Conservation (phyloP, 2,329 filamentous ascomycete species). For the Colletotrichum siamense region DNA sequence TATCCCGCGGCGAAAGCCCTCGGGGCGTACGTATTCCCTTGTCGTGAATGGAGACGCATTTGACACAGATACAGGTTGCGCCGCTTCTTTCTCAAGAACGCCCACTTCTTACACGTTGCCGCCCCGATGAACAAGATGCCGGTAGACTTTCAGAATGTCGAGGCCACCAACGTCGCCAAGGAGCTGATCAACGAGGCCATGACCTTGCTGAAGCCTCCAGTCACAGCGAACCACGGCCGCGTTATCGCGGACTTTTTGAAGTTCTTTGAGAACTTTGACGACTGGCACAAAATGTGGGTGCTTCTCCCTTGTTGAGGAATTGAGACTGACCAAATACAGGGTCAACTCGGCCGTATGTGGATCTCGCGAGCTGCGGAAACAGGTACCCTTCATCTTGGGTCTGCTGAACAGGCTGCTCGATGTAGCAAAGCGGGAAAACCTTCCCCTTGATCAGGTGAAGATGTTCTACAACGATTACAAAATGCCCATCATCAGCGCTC, state of each 20-base stretch:
- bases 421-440: not conserved
- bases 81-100: not conserved
- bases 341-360: not conserved
- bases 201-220: not conserved
- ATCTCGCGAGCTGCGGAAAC: not conserved
- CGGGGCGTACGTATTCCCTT: not conserved
- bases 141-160: not conserved
- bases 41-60: not conserved
- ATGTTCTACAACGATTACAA: not conserved
- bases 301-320: too few relatives aligned
- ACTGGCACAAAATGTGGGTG: not conserved
- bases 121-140: not conserved
- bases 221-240: conserved; percentile 10
- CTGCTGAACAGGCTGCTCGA: conserved; percentile 12
- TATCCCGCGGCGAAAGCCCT: not conserved
- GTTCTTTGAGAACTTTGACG: not conserved
- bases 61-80: not conserved
- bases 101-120: not conserved
- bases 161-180: not conserved
- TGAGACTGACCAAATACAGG: not conserved
- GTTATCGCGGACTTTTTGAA: not conserved
- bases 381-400: not conserved
- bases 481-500: not conserved
- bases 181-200: not conserved
- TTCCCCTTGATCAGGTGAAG: not conserved